phyloP scores from a whole-genome alignment of 2,329 filamentous ascomycete species.

The Monilinia vaccinii-corymbosi region DNA sequence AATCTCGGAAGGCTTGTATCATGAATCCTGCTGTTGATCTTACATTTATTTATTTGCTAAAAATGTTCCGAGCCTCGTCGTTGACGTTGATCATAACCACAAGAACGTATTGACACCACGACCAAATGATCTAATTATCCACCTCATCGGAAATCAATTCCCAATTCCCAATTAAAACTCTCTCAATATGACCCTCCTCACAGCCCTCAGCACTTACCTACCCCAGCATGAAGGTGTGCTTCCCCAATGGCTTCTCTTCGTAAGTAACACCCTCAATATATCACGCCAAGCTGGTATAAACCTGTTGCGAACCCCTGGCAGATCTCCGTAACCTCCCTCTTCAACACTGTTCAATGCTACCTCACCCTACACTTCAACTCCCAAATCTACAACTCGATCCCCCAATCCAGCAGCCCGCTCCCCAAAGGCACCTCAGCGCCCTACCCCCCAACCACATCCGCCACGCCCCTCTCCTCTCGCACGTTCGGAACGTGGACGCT shows the following conservation, averaged over 20 bases:
- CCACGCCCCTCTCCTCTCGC: conserved; percentile 62
- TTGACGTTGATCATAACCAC: background rate
- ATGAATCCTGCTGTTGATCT: too few relatives aligned
- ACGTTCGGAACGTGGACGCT: conserved; percentile 67
- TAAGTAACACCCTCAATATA: conserved; percentile 29
- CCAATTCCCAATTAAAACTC: background rate
- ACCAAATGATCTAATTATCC: too few relatives aligned
- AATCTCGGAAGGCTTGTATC: too few relatives aligned
- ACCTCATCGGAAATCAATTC: background rate
- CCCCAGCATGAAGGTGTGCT: conserved; percentile 39
- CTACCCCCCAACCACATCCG: conserved; percentile 58
- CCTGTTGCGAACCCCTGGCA: conserved; percentile 31
- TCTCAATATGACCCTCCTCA: conserved; percentile 13
- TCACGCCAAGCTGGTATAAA: background rate
- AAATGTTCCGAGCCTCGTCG: too few relatives aligned
- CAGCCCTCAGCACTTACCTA: conserved; percentile 20
- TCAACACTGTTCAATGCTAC: conserved; percentile 82
- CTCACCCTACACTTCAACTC: conserved; percentile 69
- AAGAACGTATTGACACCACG: background rate
- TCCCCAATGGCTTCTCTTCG: conserved; percentile 57
- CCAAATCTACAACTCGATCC: conserved; percentile 59
- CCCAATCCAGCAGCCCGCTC: conserved; percentile 31
- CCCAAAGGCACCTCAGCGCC: conserved; percentile 49
- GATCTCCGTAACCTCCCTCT: conserved; percentile 74
- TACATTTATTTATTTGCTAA: too few relatives aligned